phyloP scores from a whole-genome alignment of 768 basidiomycete genomes.

The Lactarius deliciosus region DNA sequence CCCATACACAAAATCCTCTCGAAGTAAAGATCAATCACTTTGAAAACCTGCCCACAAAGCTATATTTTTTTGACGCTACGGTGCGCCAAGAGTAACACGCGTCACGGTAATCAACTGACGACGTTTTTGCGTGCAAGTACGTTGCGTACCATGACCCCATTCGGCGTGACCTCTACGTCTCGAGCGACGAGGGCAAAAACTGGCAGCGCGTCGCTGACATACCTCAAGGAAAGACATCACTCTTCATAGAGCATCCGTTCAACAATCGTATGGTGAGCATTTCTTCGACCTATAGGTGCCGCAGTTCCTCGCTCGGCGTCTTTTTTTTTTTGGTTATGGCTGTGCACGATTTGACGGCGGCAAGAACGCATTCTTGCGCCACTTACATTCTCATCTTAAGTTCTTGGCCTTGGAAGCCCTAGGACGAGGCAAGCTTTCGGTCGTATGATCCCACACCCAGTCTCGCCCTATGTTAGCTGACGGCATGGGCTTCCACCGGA shows the following conservation, averaged over 20 bases:
- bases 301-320: neutral
- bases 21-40: conserved; percentile 48
- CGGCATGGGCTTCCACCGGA: too few relatives aligned
- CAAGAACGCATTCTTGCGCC: neutral
- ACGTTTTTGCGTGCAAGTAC: conserved; percentile 38
- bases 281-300: conserved; percentile 3
- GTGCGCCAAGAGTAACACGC: conserved; percentile 39
- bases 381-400: neutral
- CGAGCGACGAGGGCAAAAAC: conserved; percentile 81
- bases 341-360: neutral
- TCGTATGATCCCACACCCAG: neutral
- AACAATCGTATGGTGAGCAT: conserved; percentile 48
- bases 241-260: conserved; percentile 86
- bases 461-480: too few relatives aligned
- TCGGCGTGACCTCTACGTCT: conserved; percentile 70
- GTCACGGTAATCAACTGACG: neutral
- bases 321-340: neutral
- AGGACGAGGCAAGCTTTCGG: neutral
- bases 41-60: conserved; percentile 65
- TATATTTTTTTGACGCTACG: conserved; percentile 91
- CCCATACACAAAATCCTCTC: conserved; percentile 25
- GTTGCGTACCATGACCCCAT: conserved; percentile 82
- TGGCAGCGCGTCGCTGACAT: conserved; percentile 56
- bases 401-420: neutral
- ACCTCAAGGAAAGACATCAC: conserved; percentile 56